Evolutionary conservation across 148 eudicot species (phyloP).

Genomic region (Amaranthus hypochondriacus): DNA sequence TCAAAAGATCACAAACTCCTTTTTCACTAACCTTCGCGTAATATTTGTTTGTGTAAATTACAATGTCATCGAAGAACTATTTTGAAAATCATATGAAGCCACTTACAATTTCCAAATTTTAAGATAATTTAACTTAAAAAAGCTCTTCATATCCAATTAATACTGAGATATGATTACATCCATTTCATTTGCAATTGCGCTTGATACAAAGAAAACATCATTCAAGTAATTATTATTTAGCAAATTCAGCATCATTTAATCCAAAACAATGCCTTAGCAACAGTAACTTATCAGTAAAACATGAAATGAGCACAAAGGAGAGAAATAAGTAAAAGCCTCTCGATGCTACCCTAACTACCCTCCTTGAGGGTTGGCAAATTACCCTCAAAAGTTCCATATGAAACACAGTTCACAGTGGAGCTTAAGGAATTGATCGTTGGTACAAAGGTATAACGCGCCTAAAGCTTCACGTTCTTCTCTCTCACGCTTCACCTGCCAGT

Average conservation of each 20-base stretch:
- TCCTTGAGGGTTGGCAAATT: background rate
- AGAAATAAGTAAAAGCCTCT: background rate
- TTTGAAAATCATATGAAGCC: too few species aligned
- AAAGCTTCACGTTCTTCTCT: slow-evolving; percentile 61
- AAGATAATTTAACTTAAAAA: too few species aligned
- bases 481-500: slow-evolving; percentile 51
- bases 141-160: too few species aligned
- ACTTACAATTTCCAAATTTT: too few species aligned
- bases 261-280: background rate
- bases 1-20: too few species aligned
- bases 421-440: slow-evolving; percentile 55
- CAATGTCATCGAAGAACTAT: too few species aligned
- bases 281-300: slow-evolving; percentile 1
- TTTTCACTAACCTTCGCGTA: too few species aligned
- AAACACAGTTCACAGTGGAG: slow-evolving; percentile 5
- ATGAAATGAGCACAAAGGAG: background rate
- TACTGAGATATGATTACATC: too few species aligned
- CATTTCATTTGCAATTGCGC: too few species aligned
- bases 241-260: background rate
- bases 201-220: too few species aligned
- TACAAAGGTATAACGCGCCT: slow-evolving; percentile 61
- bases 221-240: slow-evolving; percentile 10
- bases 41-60: too few species aligned
- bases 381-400: slow-evolving; percentile 2
- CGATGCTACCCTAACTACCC: background rate